A percentile compares a stretch with the other conserved stretches of the same genome.
These are phyloP conservation scores for Rhizophagus clarus DNA, from an alignment of 192 early-diverging fungal species.

Conservation along the genomic window DNA sequence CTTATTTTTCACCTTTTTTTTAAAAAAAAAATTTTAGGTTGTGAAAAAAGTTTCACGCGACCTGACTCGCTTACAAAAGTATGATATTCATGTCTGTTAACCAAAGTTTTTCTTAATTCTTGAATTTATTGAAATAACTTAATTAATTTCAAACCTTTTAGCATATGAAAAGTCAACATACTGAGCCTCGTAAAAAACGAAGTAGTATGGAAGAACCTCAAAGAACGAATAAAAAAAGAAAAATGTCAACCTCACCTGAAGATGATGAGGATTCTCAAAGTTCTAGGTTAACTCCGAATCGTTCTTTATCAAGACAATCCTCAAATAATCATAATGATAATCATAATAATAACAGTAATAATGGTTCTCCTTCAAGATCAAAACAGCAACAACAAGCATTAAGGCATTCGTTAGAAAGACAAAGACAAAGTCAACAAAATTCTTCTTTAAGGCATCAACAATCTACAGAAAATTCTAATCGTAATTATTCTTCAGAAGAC, in stretches of 20 bases:
- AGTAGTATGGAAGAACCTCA: constrained; percentile 13
- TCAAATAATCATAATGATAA: not conserved
- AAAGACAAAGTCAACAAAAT: not conserved
- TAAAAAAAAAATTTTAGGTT: constrained; percentile 12
- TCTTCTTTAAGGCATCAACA: not conserved
- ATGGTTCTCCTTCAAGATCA: not conserved
- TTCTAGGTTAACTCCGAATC: not conserved
- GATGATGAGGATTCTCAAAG: constrained; percentile 3
- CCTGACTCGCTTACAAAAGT: constrained; percentile 29
- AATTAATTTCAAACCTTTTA: not conserved
- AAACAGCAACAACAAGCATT: constrained; percentile 7
- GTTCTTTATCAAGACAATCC: not conserved
- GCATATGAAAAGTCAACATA: constrained; percentile 23
- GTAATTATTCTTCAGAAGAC: constrained; percentile 2
- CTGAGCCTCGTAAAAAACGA: constrained; percentile 2
- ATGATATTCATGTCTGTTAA: not conserved
- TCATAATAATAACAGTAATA: not conserved
- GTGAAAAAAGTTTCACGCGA: constrained; percentile 29
- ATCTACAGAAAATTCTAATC: constrained; percentile 8
- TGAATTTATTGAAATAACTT: not conserved
- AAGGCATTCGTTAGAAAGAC: not conserved
- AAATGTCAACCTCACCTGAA: not conserved
- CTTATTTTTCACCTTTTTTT: too few species aligned
- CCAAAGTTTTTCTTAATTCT: not conserved
- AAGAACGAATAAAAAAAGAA: constrained; percentile 21